These are phyloP conservation scores for Penicillium manginii DNA, from an alignment of 495 filamentous ascomycete genomes.

Conservation along the genomic window DNA sequence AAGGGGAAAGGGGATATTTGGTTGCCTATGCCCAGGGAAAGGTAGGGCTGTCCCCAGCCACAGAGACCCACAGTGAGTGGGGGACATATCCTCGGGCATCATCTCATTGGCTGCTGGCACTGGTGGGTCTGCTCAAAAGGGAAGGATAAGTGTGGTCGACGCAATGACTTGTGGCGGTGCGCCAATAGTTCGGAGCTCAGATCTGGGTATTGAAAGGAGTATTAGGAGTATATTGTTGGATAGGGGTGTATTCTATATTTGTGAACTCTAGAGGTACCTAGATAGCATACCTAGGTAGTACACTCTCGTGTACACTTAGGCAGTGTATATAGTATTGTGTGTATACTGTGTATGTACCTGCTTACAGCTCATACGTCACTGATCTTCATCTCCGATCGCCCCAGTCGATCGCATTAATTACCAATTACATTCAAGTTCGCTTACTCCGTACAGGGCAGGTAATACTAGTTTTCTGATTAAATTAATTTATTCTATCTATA, in stretches of 20 bases:
- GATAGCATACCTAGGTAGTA: not conserved
- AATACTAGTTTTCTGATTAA: not conserved
- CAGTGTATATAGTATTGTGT: not conserved
- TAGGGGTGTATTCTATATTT: not conserved
- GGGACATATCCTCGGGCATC: not conserved
- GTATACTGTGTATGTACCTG: too few relatives aligned
- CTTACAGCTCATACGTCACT: constrained; percentile 18
- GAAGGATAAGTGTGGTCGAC: not conserved
- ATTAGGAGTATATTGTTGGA: not conserved
- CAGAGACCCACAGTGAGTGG: not conserved
- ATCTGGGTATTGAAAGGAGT: not conserved
- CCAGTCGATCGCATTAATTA: constrained; percentile 16
- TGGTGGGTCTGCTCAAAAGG: not conserved
- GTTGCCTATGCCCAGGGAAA: constrained; percentile 3
- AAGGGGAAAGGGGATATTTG: not conserved
- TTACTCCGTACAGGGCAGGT: not conserved
- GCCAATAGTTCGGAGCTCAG: constrained; percentile 1
- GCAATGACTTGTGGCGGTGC: constrained; percentile 5
- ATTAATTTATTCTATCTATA: not conserved
- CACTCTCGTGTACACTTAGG: not conserved
- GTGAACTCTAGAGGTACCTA: too few relatives aligned
- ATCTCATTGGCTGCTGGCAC: not conserved
- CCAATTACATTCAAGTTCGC: not conserved
- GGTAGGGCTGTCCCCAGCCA: constrained; percentile 21
- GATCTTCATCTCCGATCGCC: constrained; percentile 32